A percentile compares a stretch with the other conserved stretches of the same genome.
phyloP scores from a whole-genome alignment of 2,329 filamentous ascomycete genomes.

The Albophoma yamanashiensis region DNA sequence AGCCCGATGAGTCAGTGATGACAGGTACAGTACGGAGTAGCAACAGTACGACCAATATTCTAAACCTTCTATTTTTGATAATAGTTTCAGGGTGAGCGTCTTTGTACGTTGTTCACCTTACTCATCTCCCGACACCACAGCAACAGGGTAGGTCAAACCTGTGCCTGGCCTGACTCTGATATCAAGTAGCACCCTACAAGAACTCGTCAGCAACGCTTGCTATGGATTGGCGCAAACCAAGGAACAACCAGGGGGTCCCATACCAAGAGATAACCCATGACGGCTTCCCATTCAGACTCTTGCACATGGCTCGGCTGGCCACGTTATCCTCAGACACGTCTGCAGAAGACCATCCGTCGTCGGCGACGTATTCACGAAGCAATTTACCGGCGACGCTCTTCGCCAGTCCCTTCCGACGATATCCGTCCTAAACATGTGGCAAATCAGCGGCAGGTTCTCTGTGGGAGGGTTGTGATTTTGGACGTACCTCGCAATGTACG shows the following conservation, averaged over 20 bases:
- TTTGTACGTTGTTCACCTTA: background rate
- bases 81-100: too few species aligned
- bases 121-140: background rate
- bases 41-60: too few species aligned
- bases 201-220: background rate
- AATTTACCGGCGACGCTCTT: slow-evolving; percentile 49
- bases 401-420: slow-evolving; percentile 51
- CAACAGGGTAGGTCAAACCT: background rate
- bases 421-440: slow-evolving; percentile 27
- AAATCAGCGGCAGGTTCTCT: background rate
- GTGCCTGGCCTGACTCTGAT: background rate
- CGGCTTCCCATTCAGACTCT: slow-evolving; percentile 44
- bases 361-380: slow-evolving; percentile 36
- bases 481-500: slow-evolving; percentile 44
- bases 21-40: too few species aligned
- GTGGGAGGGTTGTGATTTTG: background rate
- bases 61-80: too few species aligned
- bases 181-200: background rate
- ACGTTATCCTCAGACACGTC: slow-evolving; percentile 53
- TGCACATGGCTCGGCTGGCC: slow-evolving; percentile 51
- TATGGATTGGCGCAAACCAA: background rate
- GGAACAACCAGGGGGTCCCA: slow-evolving; percentile 10
- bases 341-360: slow-evolving; percentile 46
- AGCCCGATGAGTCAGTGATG: too few species aligned
- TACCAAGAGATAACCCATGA: slow-evolving; percentile 51